Evolutionary conservation across 805 yeast genomes (phyloP).

Genomic region (Ogataea corticis): DNA sequence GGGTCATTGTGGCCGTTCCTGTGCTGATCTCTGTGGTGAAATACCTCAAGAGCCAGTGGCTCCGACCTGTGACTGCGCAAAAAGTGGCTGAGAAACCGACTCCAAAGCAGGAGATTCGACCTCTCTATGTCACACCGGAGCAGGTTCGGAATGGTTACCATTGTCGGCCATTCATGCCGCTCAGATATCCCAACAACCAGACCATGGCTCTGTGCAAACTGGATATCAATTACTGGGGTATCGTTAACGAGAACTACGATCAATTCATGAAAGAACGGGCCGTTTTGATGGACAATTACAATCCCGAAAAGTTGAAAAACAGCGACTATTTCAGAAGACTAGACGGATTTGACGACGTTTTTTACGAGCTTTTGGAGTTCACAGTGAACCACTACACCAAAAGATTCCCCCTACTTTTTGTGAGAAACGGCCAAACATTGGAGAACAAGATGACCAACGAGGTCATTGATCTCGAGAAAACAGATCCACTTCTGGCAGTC

Average conservation of each 20-base stretch:
- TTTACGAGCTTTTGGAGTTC: constrained; percentile 43
- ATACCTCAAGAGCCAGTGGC: not conserved
- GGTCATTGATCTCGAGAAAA: constrained; percentile 42
- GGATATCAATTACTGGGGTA: constrained; percentile 53
- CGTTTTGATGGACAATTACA: constrained; percentile 41
- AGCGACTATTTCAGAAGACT: constrained; percentile 43
- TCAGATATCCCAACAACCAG: constrained; percentile 55
- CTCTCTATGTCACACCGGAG: constrained; percentile 21
- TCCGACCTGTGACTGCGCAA: not conserved
- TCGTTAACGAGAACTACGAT: constrained; percentile 46
- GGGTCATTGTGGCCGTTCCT: constrained; percentile 15
- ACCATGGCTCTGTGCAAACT: constrained; percentile 51
- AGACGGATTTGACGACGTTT: constrained; percentile 36
- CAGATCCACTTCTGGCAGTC: constrained; percentile 46
- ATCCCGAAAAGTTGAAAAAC: constrained; percentile 33
- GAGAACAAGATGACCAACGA: constrained; percentile 46
- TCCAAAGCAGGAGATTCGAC: constrained; percentile 13
- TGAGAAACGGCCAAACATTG: constrained; percentile 35
- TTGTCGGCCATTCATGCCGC: constrained; percentile 54
- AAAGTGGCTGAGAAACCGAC: not conserved
- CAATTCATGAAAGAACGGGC: constrained; percentile 44
- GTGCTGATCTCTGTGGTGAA: constrained; percentile 9
- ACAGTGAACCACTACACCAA: constrained; percentile 43
- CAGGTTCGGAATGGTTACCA: constrained; percentile 16
- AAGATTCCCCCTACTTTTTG: constrained; percentile 46